Base-by-base conservation (phyloP, 2,329 filamentous ascomycete genomes). In the Colletotrichum spaethianum region DNA sequence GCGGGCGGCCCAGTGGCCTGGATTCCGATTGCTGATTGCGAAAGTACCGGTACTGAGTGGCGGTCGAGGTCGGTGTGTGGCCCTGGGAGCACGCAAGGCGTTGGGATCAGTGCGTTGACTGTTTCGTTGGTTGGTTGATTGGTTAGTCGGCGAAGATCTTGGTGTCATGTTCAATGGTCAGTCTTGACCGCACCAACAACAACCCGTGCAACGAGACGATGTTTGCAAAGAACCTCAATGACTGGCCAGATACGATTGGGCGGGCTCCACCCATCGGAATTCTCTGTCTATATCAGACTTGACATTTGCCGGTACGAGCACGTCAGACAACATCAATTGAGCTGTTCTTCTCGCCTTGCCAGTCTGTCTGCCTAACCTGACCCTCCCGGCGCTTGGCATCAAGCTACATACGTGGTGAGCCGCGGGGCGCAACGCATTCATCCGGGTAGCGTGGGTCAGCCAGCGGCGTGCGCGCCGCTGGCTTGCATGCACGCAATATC, bases 401-500 rank as follows among this genome's bases (percentile, higher is more conserved):
- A 20, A 52, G 26, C 26, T 20, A 31, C 26, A 6, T 52, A 18
- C n/a, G 4, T 11, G 18, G 52, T 8, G 23, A 33, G 53, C 20
- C n/a, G 44, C 14, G n/a, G 18, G 9, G 6, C 31, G 14, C 14
- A 7, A 23, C 16, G 7, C 28, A 48, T 18, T 18, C 28, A 36
- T 44, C 40, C n/a, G 28, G 59, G n/a, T 28, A 38, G 31, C 31
- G 59, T 44, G 31, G 44, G 18, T 12, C 31, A 62, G 44, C 60
- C 60, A 40, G 55, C 33, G 40, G n/a, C 40, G 36, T 60, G 40
- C 40, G 46, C 62, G 48, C 62, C 67, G 38, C 31, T 70, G 33
- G 40, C 63, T 46, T 66, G 63, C 63, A 67, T 70, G 55, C 23
- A 64, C 42, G 48, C 28, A 63, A 23, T 33, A 55, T 33, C 36